Evolutionary conservation across 192 early-diverging fungal species (phyloP).

Genomic region (Podila epicladia): DNA sequence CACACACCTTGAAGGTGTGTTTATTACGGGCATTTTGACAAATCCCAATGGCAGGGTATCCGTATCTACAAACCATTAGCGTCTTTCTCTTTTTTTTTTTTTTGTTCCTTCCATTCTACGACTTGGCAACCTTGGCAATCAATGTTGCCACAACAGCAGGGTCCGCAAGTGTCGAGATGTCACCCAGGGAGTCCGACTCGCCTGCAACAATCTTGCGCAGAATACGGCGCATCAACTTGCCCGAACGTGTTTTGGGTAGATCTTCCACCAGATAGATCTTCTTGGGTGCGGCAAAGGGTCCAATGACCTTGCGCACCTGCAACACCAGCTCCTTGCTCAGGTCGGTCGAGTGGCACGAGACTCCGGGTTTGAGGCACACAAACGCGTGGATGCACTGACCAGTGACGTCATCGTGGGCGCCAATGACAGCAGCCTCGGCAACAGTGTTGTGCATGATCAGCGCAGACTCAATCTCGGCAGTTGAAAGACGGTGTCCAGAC

Average conservation of each 20-base stretch:
- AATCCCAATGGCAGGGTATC: no score
- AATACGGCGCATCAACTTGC: constrained; percentile 96
- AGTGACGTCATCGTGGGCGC: constrained; percentile 86
- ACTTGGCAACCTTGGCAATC: constrained; percentile 35
- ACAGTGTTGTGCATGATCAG: constrained; percentile 80
- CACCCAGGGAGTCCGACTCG: constrained; percentile 88
- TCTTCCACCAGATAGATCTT: constrained; percentile 84
- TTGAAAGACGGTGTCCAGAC: constrained; percentile 92
- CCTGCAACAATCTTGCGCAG: constrained; percentile 92
- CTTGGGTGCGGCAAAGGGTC: constrained; percentile 93
- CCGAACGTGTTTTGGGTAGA: constrained; percentile 96
- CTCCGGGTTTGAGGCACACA: constrained; percentile 77
- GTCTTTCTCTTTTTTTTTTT: neutral
- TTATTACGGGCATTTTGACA: no score
- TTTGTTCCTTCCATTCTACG: neutral
- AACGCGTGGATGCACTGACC: constrained; percentile 93
- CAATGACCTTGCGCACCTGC: constrained; percentile 90
- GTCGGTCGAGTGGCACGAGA: constrained; percentile 19
- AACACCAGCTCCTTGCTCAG: constrained; percentile 67
- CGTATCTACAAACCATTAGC: no score
- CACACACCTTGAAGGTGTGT: no score
- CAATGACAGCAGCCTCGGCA: constrained; percentile 92
- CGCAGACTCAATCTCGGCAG: constrained; percentile 94
- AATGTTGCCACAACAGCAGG: constrained; percentile 55
- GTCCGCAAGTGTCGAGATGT: constrained; percentile 88